Base-by-base conservation (phyloP, 2,329 filamentous ascomycete genomes). In the Trichoderma arundinaceum region DNA sequence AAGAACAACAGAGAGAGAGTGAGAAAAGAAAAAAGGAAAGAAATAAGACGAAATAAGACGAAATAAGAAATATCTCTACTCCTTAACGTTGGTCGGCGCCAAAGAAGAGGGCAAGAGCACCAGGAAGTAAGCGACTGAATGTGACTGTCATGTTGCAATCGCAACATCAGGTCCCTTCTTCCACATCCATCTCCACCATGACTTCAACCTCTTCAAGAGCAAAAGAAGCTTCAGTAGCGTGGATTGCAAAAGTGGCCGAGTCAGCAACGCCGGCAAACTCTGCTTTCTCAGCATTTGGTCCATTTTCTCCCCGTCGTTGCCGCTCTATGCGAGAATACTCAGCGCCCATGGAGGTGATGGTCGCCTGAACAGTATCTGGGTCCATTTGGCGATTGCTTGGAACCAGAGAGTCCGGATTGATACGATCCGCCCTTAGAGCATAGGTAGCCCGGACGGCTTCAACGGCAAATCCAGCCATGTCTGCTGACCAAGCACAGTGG, bases 251-350 rank as follows among this genome's bases (percentile, higher is more conserved):
- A 7, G 67, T 38, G 1, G 74, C 74, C 46, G 51, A 59, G 43
- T 75, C 73, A 0, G 73, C 70, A 44, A 68, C 72, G 1, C 71
- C 72, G 10, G 73, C 74, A 66, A 73, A 72, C 63, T 68, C 64
- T 0, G 71, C 74, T n/a, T 48, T 66, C 10, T 59, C 58, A 4
- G 69, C 72, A 22, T 70, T 59, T 7, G 69, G 71, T 4, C 68
- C 69, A 1, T 66, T 68, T 32, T 61, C 38, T 9, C 67, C 69
- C 48, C 65, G 68, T 2, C 66, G 58, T 3, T 22, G 38, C 0
- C 52, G 32, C 59, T 75, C 72, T 0, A 71, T 66, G 0, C 33
- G 28, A 0, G 60, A 48, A 51, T 73, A 74, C n/a, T 67, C 63
- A 1, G 39, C 44, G 44, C 61, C 49, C 8, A 72, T 49, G 13